Base-by-base conservation (phyloP, 2,329 filamentous ascomycete genomes). In the Epicoccum nigrum region DNA sequence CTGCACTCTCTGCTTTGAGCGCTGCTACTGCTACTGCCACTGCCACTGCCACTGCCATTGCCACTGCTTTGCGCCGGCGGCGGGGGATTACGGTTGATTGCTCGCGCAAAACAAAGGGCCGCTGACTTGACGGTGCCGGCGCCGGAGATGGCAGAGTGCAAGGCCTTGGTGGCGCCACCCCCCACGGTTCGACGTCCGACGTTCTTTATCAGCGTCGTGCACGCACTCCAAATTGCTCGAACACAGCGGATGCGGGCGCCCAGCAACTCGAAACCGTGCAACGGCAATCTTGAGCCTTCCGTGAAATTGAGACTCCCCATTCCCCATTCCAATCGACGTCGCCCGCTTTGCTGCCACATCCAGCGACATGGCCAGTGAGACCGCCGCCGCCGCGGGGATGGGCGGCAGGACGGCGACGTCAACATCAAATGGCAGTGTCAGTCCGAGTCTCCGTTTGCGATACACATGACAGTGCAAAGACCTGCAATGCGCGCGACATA, bases 261-360 rank as follows among this genome's bases (percentile, higher is more conserved):
- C 56, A 54, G n/a, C 60, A 32, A 35, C 56, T 61, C 60, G 60
- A 69, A 66, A 64, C 63, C 58, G 61, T 56, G 56, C 41, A 55
- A 59, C 61, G 57, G 38, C 44, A 46, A n/a, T n/a, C n/a, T n/a
- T n/a, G n/a, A n/a, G n/a, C n/a, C n/a, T n/a, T n/a, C n/a, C n/a
- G n/a, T n/a, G n/a, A n/a, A n/a, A n/a, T n/a, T n/a, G n/a, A n/a
- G n/a, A n/a, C n/a, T n/a, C n/a, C n/a, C n/a, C 45, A 45, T 38
- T 51, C 45, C 50, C 40, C 48, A 39, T 51, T 49, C 49, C 45
- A 44, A n/a, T n/a, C n/a, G n/a, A n/a, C n/a, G n/a, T n/a, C n/a
- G n/a, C n/a, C n/a, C n/a, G n/a, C n/a, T n/a, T n/a, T n/a, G n/a
- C n/a, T n/a, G n/a, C n/a, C 34, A 17, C 37, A 30, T 28, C 15